A percentile compares a stretch with the other conserved stretches of the same genome.
These are phyloP conservation scores for Globisporangium solare DNA, from an alignment of 352 stramenopile genomes.

Conservation along the genomic window DNA sequence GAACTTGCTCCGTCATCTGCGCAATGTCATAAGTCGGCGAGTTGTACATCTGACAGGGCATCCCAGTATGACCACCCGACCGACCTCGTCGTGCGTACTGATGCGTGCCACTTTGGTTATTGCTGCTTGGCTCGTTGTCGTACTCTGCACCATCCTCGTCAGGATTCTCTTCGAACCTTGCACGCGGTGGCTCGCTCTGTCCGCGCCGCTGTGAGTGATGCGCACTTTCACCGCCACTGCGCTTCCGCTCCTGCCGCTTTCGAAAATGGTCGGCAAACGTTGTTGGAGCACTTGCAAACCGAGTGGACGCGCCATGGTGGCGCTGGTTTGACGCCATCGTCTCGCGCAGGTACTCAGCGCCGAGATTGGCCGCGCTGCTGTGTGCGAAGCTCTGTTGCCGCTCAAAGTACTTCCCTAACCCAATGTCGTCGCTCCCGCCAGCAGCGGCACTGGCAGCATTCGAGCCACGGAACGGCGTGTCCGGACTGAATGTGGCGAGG, in stretches of 20 bases:
- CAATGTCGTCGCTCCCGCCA: constrained; percentile 2
- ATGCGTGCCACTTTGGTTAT: constrained; percentile 4
- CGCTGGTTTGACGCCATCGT: constrained; percentile 24
- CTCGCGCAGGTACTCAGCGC: constrained; percentile 29
- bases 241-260: constrained; percentile 41
- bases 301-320: constrained; percentile 5
- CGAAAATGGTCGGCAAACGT: constrained; percentile 52
- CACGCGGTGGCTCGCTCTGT: not conserved
- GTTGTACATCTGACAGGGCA: constrained; percentile 44
- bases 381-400: not conserved
- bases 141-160: constrained; percentile 8
- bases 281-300: constrained; percentile 3
- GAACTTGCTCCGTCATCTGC: constrained; percentile 84
- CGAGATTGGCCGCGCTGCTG: constrained; percentile 11
- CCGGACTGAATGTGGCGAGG: constrained; percentile 6
- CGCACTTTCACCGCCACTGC: not conserved
- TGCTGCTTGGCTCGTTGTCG: constrained; percentile 19
- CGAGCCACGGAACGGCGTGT: not conserved
- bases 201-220: not conserved
- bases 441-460: not conserved
- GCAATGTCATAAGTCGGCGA: constrained; percentile 76
- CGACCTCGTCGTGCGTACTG: not conserved
- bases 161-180: constrained; percentile 17
- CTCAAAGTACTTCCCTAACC: not conserved
- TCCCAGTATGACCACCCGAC: not conserved